phyloP scores from a whole-genome alignment of 2,329 filamentous ascomycete species.

The Chaetothyriales sp. region DNA sequence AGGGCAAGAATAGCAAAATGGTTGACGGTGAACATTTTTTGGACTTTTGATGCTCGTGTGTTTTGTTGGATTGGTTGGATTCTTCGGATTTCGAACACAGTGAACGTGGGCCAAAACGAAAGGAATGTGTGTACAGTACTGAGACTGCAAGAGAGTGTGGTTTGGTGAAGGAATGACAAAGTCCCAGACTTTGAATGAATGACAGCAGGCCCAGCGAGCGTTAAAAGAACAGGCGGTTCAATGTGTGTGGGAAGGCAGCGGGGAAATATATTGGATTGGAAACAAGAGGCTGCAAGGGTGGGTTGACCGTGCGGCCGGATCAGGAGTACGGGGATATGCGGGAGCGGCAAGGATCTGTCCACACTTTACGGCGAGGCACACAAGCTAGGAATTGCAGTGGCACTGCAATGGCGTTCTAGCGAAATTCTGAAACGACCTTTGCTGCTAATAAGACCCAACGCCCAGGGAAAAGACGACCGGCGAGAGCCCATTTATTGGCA shows the following conservation, averaged over 20 bases:
- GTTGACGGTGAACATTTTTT: slow-evolving; percentile 14
- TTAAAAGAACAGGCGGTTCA: neutral
- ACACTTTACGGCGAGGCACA: neutral
- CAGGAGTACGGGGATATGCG: neutral
- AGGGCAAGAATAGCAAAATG: slow-evolving; percentile 22
- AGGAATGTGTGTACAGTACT: neutral
- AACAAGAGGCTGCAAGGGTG: neutral
- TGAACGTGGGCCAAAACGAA: neutral
- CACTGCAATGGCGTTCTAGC: neutral
- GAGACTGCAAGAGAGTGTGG: neutral
- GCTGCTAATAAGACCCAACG: too few species aligned
- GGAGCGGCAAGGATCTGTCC: neutral
- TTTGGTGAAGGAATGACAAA: neutral
- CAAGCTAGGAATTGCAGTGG: neutral
- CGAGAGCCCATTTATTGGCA: too few species aligned
- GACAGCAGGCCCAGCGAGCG: neutral
- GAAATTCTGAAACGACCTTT: neutral
- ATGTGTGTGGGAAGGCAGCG: neutral
- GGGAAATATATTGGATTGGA: neutral
- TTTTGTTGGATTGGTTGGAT: neutral
- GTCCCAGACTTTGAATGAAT: neutral
- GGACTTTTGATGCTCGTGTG: neutral
- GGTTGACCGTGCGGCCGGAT: neutral
- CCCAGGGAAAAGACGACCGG: too few species aligned
- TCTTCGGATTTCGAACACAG: neutral